A percentile compares a stretch with the other conserved stretches of the same genome.
phyloP scores from a whole-genome alignment of 306 rosid genomes.

The Vigna mungo region DNA sequence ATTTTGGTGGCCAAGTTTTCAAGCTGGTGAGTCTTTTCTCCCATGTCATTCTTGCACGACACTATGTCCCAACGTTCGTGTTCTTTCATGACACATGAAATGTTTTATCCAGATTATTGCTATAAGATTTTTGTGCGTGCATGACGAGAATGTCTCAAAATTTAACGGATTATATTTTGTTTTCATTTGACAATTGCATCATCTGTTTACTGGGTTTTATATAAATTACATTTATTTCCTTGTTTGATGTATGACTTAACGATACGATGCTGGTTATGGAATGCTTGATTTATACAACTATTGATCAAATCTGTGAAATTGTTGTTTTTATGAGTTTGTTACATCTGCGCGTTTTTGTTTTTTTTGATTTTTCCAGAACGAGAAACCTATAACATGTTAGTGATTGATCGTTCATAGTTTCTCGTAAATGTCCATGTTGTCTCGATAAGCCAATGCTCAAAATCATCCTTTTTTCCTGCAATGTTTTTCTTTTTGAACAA shows the following conservation, averaged over 20 bases:
- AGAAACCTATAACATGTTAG: background rate
- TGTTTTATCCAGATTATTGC: background rate
- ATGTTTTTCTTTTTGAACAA: background rate
- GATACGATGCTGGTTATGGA: background rate
- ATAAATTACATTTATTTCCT: background rate
- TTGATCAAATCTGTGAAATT: background rate
- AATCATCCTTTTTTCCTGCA: too few relatives aligned
- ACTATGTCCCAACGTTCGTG: background rate
- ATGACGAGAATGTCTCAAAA: background rate
- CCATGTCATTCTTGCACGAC: constrained; percentile 3
- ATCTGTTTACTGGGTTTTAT: too few relatives aligned
- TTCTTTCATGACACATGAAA: constrained; percentile 10
- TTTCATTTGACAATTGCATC: background rate
- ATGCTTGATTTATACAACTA: background rate
- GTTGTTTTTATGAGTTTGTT: background rate
- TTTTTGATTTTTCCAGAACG: too few relatives aligned
- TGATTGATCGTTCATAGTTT: background rate
- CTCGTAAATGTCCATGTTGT: background rate
- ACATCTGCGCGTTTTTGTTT: background rate
- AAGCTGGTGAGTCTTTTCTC: constrained; percentile 51
- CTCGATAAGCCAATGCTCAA: background rate
- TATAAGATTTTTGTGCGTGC: background rate
- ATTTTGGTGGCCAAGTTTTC: constrained; percentile 40
- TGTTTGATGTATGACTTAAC: constrained; percentile 16
- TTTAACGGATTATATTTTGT: background rate